Percentiles rank a stretch among this genome's conserved stretches.
Evolutionary conservation across 768 basidiomycete genomes (phyloP).

Genomic region (Mycena kentingensis): DNA sequence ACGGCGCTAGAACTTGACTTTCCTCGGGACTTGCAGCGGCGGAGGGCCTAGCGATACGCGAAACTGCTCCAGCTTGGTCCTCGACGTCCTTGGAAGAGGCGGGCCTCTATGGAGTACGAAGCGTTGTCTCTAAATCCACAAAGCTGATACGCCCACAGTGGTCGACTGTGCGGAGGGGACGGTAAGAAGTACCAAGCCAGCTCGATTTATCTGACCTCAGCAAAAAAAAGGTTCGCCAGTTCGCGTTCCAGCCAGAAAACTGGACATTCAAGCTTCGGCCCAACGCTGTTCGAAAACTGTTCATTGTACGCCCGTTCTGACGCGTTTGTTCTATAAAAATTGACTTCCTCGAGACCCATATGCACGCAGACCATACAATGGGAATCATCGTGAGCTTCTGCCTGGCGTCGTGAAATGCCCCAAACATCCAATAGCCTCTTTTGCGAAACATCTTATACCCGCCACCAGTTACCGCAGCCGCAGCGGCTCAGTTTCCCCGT

Average conservation of each 20-base stretch:
- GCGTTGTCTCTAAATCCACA: slow-evolving; percentile 8
- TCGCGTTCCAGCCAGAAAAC: slow-evolving; percentile 51
- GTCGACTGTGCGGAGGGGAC: slow-evolving; percentile 87
- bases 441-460: slow-evolving; percentile 60
- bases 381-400: slow-evolving; percentile 49
- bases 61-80: slow-evolving; percentile 74
- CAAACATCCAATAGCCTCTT: slow-evolving; percentile 41
- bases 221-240: slow-evolving; percentile 51
- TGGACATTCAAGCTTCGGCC: slow-evolving; percentile 38
- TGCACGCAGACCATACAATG: slow-evolving; percentile 70
- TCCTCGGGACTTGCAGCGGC: slow-evolving; percentile 77
- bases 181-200: not conserved
- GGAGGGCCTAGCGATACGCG: slow-evolving; percentile 74
- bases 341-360: slow-evolving; percentile 4
- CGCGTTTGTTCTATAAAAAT: not conserved
- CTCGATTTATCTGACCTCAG: not conserved
- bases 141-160: slow-evolving; percentile 48
- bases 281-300: slow-evolving; percentile 62
- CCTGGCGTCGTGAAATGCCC: not conserved
- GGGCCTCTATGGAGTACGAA: slow-evolving; percentile 68
- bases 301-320: slow-evolving; percentile 56
- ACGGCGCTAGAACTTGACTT: slow-evolving; percentile 54
- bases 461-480: slow-evolving; percentile 32
- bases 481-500: slow-evolving; percentile 15
- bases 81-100: slow-evolving; percentile 55